phyloP scores from a whole-genome alignment of 2,329 filamentous ascomycete genomes.

The Ophiostoma ulmi region DNA sequence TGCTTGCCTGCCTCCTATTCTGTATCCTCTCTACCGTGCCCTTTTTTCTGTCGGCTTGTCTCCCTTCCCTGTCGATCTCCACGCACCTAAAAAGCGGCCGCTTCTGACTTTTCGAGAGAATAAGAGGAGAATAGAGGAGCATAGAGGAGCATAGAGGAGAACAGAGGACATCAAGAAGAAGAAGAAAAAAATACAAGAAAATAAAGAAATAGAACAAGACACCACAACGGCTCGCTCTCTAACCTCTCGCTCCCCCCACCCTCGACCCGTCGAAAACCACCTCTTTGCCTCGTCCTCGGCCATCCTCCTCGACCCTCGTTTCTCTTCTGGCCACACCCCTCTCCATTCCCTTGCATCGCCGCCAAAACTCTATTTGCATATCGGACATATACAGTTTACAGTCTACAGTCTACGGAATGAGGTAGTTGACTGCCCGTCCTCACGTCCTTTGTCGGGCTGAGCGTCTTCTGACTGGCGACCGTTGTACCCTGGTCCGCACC shows the following conservation, averaged over 20 bases:
- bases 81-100: constrained; percentile 16
- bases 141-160: background rate
- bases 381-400: constrained; percentile 26
- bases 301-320: background rate
- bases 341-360: background rate
- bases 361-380: background rate
- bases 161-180: background rate
- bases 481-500: constrained; percentile 15
- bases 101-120: constrained; percentile 16
- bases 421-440: constrained; percentile 52
- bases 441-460: constrained; percentile 57
- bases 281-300: background rate
- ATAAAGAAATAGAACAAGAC: background rate
- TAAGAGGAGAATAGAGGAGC: background rate
- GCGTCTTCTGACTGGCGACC: constrained; percentile 19
- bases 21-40: background rate
- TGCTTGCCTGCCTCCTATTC: background rate
- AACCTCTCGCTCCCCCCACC: background rate
- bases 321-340: background rate
- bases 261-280: constrained; percentile 2
- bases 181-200: background rate
- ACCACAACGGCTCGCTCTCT: background rate
- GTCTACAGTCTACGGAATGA: constrained; percentile 44
- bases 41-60: constrained; percentile 6
- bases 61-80: constrained; percentile 13